Evolutionary conservation across 306 rosid genomes (phyloP).

Genomic region (Clitoria ternatea): DNA sequence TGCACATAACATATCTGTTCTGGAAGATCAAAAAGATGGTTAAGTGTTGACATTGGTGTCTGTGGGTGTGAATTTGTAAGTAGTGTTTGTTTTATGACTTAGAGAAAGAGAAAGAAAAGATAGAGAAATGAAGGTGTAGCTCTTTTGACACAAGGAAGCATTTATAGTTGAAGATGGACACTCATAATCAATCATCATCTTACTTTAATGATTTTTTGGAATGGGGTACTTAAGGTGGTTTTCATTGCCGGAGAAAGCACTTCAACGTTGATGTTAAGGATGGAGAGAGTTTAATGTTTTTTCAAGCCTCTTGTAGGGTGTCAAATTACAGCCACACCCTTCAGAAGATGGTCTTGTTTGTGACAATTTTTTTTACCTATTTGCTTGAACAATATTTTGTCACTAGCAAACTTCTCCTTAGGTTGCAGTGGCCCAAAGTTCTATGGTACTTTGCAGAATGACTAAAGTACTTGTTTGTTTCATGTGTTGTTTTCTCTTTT

Average conservation of each 20-base stretch:
- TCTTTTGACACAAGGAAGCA: conserved; percentile 27
- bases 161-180: conserved; percentile 46
- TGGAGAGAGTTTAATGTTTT: neutral
- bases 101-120: conserved; percentile 12
- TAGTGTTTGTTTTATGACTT: neutral
- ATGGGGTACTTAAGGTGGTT: conserved; percentile 17
- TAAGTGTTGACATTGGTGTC: conserved; percentile 53
- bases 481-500: conserved; percentile 69
- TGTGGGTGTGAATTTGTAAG: neutral
- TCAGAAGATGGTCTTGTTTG: conserved; percentile 10
- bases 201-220: conserved; percentile 23
- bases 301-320: neutral
- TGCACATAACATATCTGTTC: conserved; percentile 86
- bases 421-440: conserved; percentile 47
- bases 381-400: conserved; percentile 18
- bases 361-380: conserved; percentile 10
- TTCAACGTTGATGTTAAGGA: conserved; percentile 25
- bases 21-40: conserved; percentile 70
- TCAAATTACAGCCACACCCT: conserved; percentile 33
- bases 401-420: conserved; percentile 42
- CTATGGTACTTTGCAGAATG: conserved; percentile 43
- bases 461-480: conserved; percentile 52
- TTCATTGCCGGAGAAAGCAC: conserved; percentile 34
- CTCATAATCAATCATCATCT: conserved; percentile 36
- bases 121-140: conserved; percentile 21